Conservation (phyloP, 108 stramenopile species). For the Cyclotella choctawhatcheeana region DNA sequence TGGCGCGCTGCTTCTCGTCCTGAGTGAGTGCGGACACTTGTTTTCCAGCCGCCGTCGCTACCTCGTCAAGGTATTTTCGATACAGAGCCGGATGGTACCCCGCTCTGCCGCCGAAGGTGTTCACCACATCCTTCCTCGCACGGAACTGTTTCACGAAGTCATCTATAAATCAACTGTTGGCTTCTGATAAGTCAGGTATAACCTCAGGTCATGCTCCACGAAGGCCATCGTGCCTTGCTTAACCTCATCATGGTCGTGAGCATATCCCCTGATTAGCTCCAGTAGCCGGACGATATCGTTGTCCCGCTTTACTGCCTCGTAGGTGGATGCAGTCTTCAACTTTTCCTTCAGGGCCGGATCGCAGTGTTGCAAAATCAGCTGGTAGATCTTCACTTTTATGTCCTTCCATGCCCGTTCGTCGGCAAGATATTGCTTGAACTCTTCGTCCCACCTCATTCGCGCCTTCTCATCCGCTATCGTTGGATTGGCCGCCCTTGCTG, state of each 20-base stretch:
- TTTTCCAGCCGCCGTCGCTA: neutral
- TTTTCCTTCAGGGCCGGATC: neutral
- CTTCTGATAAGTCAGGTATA: neutral
- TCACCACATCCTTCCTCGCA: neutral
- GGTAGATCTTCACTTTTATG: neutral
- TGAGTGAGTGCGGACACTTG: neutral
- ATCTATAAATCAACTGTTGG: neutral
- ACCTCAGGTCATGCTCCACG: neutral
- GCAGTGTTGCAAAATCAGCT: neutral
- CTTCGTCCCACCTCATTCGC: neutral
- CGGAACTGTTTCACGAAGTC: neutral
- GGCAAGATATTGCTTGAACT: neutral
- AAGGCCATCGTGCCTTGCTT: slow-evolving; percentile 6
- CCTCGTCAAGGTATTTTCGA: neutral
- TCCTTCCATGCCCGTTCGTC: neutral
- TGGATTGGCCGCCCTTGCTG: neutral
- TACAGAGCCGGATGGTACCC: neutral
- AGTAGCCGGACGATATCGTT: neutral
- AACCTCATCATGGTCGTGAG: slow-evolving; percentile 1
- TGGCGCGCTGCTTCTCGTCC: neutral
- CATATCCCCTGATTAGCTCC: neutral
- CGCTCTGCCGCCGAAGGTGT: neutral
- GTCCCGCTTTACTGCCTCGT: neutral
- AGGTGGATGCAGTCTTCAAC: neutral
- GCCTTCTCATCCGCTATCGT: neutral